Evolutionary conservation across 768 basidiomycete species (phyloP), one percentile per base, ranked within the genome.

Genomic region (Tricholoma bakamatsutake): DNA sequence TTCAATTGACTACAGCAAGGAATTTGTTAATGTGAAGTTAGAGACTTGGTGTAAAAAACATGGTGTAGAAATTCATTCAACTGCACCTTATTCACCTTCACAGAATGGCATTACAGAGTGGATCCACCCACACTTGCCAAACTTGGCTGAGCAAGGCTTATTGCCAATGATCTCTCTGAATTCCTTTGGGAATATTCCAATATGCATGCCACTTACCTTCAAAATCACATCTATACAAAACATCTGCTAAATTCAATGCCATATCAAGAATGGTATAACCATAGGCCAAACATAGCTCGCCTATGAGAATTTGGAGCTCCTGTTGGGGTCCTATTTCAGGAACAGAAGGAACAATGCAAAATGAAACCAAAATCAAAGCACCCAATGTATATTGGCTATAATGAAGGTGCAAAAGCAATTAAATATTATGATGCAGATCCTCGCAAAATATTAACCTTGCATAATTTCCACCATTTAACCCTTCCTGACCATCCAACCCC

Each of bases 91-190:
- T n/a, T n/a, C n/a, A n/a, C n/a, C n/a, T n/a, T n/a, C n/a, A 28
- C 66, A 73, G 43, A 75, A 75, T 40, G 70, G 74, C 1, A 52
- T 71, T 5, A 66, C 71, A 3, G 67, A 75, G 50, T 43, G 65
- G 9, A 57, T 63, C 5, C 73, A 71, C 52, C 55, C 12, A 70
- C 64, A 1, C 33, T 66, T 7, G 45, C 15, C 4, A n/a, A 50
- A 33, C 33, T 50, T 1, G 2, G n/a, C 10, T 12, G n/a, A 3
- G 17, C 49, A 17, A 50, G 34, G 49, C n/a, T 73, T 0, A 50
- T 64, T 0, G 59, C 55, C 0, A 33, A 43, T 1, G 30, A 66
- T 52, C 42, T 54, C 9, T 33, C 49, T 11, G 49, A 50, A 33
- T 50, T 35, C 11, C 31, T 50, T 17, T 50, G 49, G 31, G 53